Percentiles rank a stretch among this genome's conserved stretches.
phyloP scores from a whole-genome alignment of 2,329 filamentous ascomycete genomes.

The Fusarium annulatum region DNA sequence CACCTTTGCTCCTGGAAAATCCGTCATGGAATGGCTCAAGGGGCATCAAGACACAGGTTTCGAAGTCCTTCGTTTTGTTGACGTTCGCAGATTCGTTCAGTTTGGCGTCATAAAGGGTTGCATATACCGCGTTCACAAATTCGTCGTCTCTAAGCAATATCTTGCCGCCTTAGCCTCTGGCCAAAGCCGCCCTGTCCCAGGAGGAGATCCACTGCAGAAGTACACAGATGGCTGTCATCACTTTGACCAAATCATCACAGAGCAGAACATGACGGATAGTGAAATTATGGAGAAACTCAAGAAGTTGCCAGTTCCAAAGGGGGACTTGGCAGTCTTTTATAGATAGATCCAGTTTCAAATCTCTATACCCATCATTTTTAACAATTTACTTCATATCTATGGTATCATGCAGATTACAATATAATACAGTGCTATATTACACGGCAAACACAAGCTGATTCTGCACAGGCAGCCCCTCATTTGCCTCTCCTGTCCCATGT shows the following conservation, averaged over 20 bases:
- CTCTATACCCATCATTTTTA: constrained; percentile 20
- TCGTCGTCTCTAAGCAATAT: constrained; percentile 77
- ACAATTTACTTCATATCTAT: constrained; percentile 44
- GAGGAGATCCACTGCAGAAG: constrained; percentile 66
- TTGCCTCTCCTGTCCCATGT: constrained; percentile 18
- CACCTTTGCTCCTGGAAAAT: constrained; percentile 82
- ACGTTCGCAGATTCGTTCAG: constrained; percentile 90
- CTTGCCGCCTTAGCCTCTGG: constrained; percentile 67
- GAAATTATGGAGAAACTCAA: constrained; percentile 77
- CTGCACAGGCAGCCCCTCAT: background rate
- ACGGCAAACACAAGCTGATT: constrained; percentile 14
- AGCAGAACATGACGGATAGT: constrained; percentile 75
- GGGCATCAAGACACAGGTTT: constrained; percentile 74
- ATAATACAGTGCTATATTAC: constrained; percentile 45
- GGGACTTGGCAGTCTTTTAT: constrained; percentile 66
- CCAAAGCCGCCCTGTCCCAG: constrained; percentile 55
- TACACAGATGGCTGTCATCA: constrained; percentile 81
- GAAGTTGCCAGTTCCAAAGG: constrained; percentile 62
- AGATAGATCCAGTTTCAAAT: constrained; percentile 48
- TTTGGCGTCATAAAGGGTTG: constrained; percentile 97
- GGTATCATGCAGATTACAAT: constrained; percentile 46
- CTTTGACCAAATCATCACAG: constrained; percentile 86
- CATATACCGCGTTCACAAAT: constrained; percentile 92
- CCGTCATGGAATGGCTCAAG: constrained; percentile 88
- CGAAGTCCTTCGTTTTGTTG: constrained; percentile 78